phyloP scores from a whole-genome alignment of 2,329 filamentous ascomycete species.

The Aspergillus sp. region DNA sequence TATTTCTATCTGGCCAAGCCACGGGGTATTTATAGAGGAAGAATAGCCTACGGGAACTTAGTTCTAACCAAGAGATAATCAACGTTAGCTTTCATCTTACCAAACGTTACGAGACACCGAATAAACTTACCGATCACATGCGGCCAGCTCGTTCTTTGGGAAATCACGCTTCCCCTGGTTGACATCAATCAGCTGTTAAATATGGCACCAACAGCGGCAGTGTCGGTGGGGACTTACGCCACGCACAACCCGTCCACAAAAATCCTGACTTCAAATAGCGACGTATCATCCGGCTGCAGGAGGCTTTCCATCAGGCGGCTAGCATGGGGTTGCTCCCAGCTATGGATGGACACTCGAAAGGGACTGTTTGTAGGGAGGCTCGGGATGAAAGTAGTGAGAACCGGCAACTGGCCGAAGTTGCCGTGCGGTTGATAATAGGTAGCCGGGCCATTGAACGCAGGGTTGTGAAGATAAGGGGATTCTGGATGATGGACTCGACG shows the following conservation, averaged over 20 bases:
- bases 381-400: slow-evolving; percentile 70
- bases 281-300: slow-evolving; percentile 56
- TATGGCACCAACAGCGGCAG: not conserved
- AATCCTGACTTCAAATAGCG: slow-evolving; percentile 66
- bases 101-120: not conserved
- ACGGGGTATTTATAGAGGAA: slow-evolving; percentile 35
- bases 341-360: slow-evolving; percentile 74
- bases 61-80: slow-evolving; percentile 23
- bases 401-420: slow-evolving; percentile 53
- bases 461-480: slow-evolving; percentile 52
- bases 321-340: slow-evolving; percentile 64
- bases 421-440: slow-evolving; percentile 26
- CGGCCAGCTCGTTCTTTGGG: slow-evolving; percentile 54
- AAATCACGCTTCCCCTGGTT: slow-evolving; percentile 56
- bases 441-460: slow-evolving; percentile 36
- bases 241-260: slow-evolving; percentile 67
- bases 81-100: not conserved
- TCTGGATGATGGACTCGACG: slow-evolving; percentile 38
- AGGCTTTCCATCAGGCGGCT: slow-evolving; percentile 59
- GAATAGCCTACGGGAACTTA: slow-evolving; percentile 33
- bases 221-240: slow-evolving; percentile 51
- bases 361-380: slow-evolving; percentile 58
- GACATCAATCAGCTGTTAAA: slow-evolving; percentile 1
- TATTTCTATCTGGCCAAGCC: slow-evolving; percentile 30
- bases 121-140: slow-evolving; percentile 51